A percentile compares a stretch with the other conserved stretches of the same genome.
Conservation (phyloP, 1,284 basidiomycete genomes). For the Ustilago vetiveriae region DNA sequence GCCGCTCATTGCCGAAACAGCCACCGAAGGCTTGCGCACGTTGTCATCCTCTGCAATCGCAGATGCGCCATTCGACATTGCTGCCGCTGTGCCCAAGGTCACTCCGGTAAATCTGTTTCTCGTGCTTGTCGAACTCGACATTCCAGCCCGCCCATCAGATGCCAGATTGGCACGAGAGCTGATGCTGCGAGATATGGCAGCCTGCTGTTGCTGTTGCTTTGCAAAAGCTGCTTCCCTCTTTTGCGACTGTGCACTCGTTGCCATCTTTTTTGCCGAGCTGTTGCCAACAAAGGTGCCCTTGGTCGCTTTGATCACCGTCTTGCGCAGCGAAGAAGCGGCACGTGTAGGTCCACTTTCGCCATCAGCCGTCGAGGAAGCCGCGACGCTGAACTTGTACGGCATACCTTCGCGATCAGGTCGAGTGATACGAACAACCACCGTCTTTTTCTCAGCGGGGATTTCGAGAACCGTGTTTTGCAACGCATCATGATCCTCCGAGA, state of each 20-base stretch:
- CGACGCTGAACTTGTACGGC: constrained; percentile 38
- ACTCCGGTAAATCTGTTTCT: constrained; percentile 38
- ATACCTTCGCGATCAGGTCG: constrained; percentile 35
- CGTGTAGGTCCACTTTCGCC: constrained; percentile 1
- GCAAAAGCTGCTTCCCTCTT: constrained; percentile 25
- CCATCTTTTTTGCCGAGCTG: constrained; percentile 20
- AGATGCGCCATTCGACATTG: background rate
- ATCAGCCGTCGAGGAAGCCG: constrained; percentile 2
- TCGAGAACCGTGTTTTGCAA: constrained; percentile 35
- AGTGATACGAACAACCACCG: constrained; percentile 29
- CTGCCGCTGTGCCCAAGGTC: background rate
- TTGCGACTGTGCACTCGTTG: constrained; percentile 8
- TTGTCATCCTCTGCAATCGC: too few relatives aligned
- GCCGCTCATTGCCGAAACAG: constrained; percentile 4
- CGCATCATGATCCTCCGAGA: constrained; percentile 30
- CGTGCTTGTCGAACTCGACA: constrained; percentile 8
- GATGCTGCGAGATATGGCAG: constrained; percentile 27
- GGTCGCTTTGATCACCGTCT: constrained; percentile 44
- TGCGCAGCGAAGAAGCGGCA: constrained; percentile 20
- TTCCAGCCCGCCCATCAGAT: background rate
- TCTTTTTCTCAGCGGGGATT: constrained; percentile 36
- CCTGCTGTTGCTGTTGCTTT: constrained; percentile 30
- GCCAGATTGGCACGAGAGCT: constrained; percentile 20
- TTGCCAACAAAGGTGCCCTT: constrained; percentile 25
- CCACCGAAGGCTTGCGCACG: constrained; percentile 15